These are phyloP conservation scores for Babesia ovis DNA, from an alignment of 169 alveolate species.

Conservation along the genomic window DNA sequence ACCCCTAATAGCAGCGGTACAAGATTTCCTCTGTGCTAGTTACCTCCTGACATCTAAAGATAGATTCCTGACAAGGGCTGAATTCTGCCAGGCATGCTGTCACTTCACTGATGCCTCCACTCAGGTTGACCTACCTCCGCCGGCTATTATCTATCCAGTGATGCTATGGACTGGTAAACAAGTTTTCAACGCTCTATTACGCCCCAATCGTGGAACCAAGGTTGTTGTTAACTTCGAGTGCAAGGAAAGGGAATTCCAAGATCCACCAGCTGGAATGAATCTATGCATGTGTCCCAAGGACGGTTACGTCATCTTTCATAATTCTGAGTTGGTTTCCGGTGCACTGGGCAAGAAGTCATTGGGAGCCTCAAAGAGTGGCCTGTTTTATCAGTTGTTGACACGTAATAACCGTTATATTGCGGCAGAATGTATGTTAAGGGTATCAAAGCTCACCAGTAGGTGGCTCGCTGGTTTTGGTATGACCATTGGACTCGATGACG, in stretches of 20 bases:
- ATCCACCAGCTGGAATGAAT: constrained; percentile 63
- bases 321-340: constrained; percentile 95
- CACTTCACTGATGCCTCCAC: constrained; percentile 90
- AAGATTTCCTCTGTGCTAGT: constrained; percentile 89
- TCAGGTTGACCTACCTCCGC: constrained; percentile 90
- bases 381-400: constrained; percentile 90
- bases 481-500: constrained; percentile 99
- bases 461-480: constrained; percentile 95
- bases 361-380: constrained; percentile 90
- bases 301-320: constrained; percentile 93
- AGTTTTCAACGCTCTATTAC: constrained; percentile 87
- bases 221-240: constrained; percentile 86
- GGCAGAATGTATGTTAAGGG: constrained; percentile 93
- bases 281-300: constrained; percentile 83
- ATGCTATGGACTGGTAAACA: constrained; percentile 99
- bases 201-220: constrained; percentile 88
- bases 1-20: constrained; percentile 94
- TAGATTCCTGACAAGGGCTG: constrained; percentile 88
- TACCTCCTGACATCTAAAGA: constrained; percentile 94
- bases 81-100: constrained; percentile 88
- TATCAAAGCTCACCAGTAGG: constrained; percentile 93
- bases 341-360: constrained; percentile 93
- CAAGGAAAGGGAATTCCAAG: constrained; percentile 86
- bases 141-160: constrained; percentile 91
- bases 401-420: constrained; percentile 90